These are phyloP conservation scores for Santalum album DNA, from an alignment of 164 flowering plant species.

Conservation along the genomic window DNA sequence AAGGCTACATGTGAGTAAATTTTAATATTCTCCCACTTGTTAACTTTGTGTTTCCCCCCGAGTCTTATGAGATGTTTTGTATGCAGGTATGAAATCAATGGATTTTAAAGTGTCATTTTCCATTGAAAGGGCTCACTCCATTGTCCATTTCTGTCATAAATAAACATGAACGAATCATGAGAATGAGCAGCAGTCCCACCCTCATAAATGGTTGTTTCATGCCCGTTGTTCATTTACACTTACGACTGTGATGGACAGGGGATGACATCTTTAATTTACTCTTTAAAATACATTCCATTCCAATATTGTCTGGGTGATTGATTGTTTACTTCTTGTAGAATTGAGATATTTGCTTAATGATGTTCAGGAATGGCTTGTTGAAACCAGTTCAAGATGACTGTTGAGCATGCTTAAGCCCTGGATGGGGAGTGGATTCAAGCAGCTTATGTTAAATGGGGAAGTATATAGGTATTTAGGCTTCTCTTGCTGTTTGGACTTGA, in stretches of 20 bases:
- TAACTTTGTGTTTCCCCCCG: neutral
- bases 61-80: too few species aligned
- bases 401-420: constrained; percentile 15
- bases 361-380: constrained; percentile 22
- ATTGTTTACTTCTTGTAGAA: neutral
- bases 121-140: too few species aligned
- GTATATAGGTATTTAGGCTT: constrained; percentile 16
- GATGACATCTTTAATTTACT: too few species aligned
- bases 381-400: constrained; percentile 9
- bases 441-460: constrained; percentile 10
- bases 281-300: too few species aligned
- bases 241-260: too few species aligned
- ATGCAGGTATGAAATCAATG: too few species aligned
- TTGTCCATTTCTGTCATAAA: too few species aligned
- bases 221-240: neutral
- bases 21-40: neutral
- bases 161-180: too few species aligned
- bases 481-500: neutral
- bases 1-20: constrained; percentile 45
- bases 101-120: too few species aligned
- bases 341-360: neutral
- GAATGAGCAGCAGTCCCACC: too few species aligned
- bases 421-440: constrained; percentile 5
- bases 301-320: too few species aligned
- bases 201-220: too few species aligned